Evolutionary conservation across 495 filamentous ascomycete species (phyloP).

Genomic region (Annulohypoxylon stygium): DNA sequence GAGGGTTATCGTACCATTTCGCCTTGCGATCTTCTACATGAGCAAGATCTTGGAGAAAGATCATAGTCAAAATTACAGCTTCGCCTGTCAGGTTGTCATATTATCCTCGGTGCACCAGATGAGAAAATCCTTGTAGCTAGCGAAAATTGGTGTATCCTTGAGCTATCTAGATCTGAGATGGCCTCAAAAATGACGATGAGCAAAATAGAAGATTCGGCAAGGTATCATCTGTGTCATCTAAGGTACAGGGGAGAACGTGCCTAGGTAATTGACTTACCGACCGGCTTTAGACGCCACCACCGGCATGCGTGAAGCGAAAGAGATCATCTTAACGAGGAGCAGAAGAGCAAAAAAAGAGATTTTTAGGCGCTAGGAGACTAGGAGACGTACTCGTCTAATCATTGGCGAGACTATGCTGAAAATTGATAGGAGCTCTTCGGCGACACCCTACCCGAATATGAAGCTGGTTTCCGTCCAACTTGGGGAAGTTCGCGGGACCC

Average conservation of each 20-base stretch:
- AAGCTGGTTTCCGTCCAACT: constrained; percentile 36
- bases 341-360: not conserved
- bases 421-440: constrained; percentile 35
- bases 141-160: not conserved
- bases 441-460: constrained; percentile 42
- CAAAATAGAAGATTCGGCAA: constrained; percentile 10
- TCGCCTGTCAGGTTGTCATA: constrained; percentile 14
- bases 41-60: constrained; percentile 39
- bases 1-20: constrained; percentile 32
- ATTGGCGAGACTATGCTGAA: constrained; percentile 25
- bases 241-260: not conserved
- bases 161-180: constrained; percentile 2
- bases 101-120: constrained; percentile 34
- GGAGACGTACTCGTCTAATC: constrained; percentile 19
- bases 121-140: not conserved
- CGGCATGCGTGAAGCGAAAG: constrained; percentile 11
- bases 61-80: constrained; percentile 34
- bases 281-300: not conserved
- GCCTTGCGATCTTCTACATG: constrained; percentile 40
- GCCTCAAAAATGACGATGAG: not conserved
- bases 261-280: constrained; percentile 5
- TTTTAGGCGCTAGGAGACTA: constrained; percentile 1
- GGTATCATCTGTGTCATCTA: constrained; percentile 1
- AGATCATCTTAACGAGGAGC: not conserved
- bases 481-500: constrained; percentile 42